phyloP scores from a whole-genome alignment of 768 basidiomycete species.

The Hypholoma fasciculare region DNA sequence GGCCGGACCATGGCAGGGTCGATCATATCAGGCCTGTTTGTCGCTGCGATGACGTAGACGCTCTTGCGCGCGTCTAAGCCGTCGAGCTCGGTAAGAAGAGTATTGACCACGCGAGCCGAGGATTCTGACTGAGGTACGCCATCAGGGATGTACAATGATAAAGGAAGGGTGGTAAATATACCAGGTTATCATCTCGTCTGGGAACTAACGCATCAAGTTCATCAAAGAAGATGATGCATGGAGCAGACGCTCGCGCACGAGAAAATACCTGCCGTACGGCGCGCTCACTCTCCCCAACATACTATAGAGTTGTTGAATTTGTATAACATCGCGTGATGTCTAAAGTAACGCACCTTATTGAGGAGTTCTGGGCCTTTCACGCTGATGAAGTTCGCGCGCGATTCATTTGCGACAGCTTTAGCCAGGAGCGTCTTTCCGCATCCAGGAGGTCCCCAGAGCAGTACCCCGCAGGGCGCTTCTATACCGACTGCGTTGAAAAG shows the following conservation, averaged over 20 bases:
- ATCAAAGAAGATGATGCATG: slow-evolving; percentile 95
- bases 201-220: slow-evolving; percentile 93
- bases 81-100: slow-evolving; percentile 90
- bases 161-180: slow-evolving; percentile 33
- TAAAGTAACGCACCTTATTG: slow-evolving; percentile 58
- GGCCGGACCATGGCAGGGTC: slow-evolving; percentile 99
- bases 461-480: slow-evolving; percentile 86
- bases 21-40: slow-evolving; percentile 96
- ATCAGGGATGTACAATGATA: no score
- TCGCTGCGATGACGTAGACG: slow-evolving; percentile 94
- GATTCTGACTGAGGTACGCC: no score
- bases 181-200: slow-evolving; percentile 84
- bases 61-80: slow-evolving; percentile 84
- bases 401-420: slow-evolving; percentile 97
- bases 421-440: slow-evolving; percentile 96
- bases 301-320: slow-evolving; percentile 45
- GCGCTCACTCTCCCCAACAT: slow-evolving; percentile 95
- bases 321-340: not conserved
- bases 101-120: slow-evolving; percentile 91
- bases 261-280: slow-evolving; percentile 95
- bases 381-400: slow-evolving; percentile 94
- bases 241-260: slow-evolving; percentile 88
- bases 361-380: slow-evolving; percentile 93
- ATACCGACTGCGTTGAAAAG: slow-evolving; percentile 89
- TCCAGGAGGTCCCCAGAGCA: slow-evolving; percentile 98